phyloP scores from a whole-genome alignment of 176 grass and related monocot genomes.

The Dactylis glomerata region DNA sequence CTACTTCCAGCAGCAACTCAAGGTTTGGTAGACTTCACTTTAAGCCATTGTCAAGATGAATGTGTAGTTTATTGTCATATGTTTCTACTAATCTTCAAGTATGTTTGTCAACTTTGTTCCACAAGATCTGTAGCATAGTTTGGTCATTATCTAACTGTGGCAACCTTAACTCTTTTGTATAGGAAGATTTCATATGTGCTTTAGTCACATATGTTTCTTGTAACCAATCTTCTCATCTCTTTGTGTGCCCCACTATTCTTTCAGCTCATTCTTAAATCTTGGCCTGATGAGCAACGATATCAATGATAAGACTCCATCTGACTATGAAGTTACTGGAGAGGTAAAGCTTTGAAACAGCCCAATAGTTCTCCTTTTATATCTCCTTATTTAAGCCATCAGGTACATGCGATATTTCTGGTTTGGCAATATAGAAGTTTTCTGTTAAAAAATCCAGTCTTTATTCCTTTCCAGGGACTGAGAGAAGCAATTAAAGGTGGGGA shows the following conservation, averaged over 20 bases:
- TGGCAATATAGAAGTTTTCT: neutral
- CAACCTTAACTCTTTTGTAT: neutral
- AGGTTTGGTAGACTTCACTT: slow-evolving; percentile 49
- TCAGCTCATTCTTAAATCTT: slow-evolving; percentile 83
- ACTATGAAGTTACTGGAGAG: slow-evolving; percentile 91
- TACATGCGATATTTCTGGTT: neutral
- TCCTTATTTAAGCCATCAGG: neutral
- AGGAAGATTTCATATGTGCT: neutral
- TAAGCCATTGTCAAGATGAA: neutral
- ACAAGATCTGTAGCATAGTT: neutral
- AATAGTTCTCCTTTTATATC: neutral
- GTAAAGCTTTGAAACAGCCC: slow-evolving; percentile 36
- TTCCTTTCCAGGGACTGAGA: slow-evolving; percentile 73
- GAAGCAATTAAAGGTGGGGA: slow-evolving; percentile 95
- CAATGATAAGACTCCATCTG: slow-evolving; percentile 40
- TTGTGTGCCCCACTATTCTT: neutral
- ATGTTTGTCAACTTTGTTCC: neutral
- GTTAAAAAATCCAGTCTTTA: neutral
- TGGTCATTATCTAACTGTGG: neutral
- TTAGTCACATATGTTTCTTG: neutral
- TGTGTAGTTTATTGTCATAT: neutral
- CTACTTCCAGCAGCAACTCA: slow-evolving; percentile 73
- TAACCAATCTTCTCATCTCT: neutral
- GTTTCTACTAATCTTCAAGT: neutral
- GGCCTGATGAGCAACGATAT: slow-evolving; percentile 61